Evolutionary conservation across 306 rosid genomes (phyloP), one percentile per base, ranked within the genome.

Genomic region (Vigna nakashimae): DNA sequence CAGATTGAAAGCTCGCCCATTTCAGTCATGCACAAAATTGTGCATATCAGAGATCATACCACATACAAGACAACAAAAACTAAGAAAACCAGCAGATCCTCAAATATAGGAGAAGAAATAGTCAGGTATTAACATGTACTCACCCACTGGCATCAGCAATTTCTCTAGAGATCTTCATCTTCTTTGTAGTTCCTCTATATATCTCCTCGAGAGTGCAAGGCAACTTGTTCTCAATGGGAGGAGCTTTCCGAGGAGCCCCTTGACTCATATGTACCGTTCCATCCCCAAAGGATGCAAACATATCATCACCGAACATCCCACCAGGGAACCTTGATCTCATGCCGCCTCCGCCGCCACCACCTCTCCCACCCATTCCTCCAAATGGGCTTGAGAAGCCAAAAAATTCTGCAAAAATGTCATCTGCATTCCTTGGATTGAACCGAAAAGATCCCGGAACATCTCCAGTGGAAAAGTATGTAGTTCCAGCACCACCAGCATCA

Each of bases 101-200:
- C 28, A 32, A 71, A 71, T 1, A 64, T 1, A 30, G 8, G 10
- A 30, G 9, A 83, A 50, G 28, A 73, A 52, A 65, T 57, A 66
- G 22, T 15, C 20, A 50, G 17, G 11, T 3, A 60, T 46, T n/a
- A 57, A 20, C 22, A 71, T 73, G 5, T 55, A 81, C 88, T 80
- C 75, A 89, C 91, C 91, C 93, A 76, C 83, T 82, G 4, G 75
- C 77, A 77, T 89, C 91, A 5, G 78, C 84, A 57, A 87, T 84
- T 77, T 87, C 93, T 87, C 93, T 84, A 53, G 86, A 82, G 36
- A 89, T 89, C 82, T 87, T 89, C 91, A 87, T 87, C 82, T 87
- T 89, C 80, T 84, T 89, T 30, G 90, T 82, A 46, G 86, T 73
- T 57, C 93, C 93, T 55, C 48, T 84, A 24, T 82, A 87, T 24